Conservation (phyloP, 306 rosid genomes). For the Castanospermum australe region DNA sequence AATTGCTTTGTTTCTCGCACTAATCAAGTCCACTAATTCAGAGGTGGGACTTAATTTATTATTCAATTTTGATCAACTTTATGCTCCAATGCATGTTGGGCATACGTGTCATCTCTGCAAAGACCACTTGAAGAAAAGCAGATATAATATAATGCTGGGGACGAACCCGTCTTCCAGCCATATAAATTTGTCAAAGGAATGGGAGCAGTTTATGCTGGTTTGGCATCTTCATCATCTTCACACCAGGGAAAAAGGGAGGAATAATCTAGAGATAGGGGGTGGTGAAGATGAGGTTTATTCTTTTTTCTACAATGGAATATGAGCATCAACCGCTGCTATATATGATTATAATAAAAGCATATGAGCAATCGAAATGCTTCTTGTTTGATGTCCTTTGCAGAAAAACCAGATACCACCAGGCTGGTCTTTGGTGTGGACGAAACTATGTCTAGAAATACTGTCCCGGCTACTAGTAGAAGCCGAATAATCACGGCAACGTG, state of each 20-base stretch:
- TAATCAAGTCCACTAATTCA: background rate
- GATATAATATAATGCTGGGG: background rate
- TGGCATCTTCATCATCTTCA: background rate
- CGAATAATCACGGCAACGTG: background rate
- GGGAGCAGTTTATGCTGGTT: background rate
- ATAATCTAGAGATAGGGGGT: constrained; percentile 17
- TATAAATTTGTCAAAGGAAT: background rate
- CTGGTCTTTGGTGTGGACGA: background rate
- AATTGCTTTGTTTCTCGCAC: background rate
- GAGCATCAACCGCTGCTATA: background rate
- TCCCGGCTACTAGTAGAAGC: background rate
- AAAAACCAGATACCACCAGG: background rate
- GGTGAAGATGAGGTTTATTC: constrained; percentile 11
- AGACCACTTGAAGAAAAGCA: background rate
- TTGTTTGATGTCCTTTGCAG: background rate
- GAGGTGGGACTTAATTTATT: background rate
- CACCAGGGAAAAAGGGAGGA: background rate
- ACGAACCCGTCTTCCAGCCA: background rate
- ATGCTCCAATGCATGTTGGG: constrained; percentile 8
- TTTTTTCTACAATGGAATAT: constrained; percentile 3
- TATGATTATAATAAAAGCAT: background rate
- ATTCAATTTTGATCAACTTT: background rate
- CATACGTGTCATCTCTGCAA: background rate
- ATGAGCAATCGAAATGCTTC: background rate
- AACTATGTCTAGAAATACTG: background rate